Evolutionary conservation across 2,329 filamentous ascomycete species (phyloP).

Genomic region (Acarospora socialis): DNA sequence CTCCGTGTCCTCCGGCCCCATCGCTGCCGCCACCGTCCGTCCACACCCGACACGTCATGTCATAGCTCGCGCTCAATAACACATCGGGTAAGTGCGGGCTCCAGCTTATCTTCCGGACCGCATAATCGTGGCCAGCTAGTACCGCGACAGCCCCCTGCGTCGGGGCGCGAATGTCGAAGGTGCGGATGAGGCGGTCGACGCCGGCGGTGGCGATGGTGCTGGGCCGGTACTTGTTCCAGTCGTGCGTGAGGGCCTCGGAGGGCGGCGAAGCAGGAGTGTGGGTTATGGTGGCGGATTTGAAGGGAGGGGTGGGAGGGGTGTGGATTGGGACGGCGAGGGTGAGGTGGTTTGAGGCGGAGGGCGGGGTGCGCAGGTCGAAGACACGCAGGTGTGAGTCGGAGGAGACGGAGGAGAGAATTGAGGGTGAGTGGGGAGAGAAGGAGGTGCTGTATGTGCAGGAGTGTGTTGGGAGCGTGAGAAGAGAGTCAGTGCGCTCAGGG

Average conservation of each 20-base stretch:
- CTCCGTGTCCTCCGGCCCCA: slow-evolving; percentile 33
- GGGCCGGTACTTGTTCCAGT: slow-evolving; percentile 97
- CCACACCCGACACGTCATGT: slow-evolving; percentile 96
- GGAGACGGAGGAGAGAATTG: slow-evolving; percentile 73
- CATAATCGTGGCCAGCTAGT: slow-evolving; percentile 79
- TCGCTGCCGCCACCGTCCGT: slow-evolving; percentile 52
- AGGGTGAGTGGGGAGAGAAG: slow-evolving; percentile 77
- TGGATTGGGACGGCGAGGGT: slow-evolving; percentile 74
- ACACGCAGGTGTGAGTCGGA: slow-evolving; percentile 80
- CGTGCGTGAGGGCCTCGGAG: slow-evolving; percentile 78
- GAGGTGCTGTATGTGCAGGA: slow-evolving; percentile 88
- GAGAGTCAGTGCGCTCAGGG: slow-evolving; percentile 56
- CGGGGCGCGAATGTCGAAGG: slow-evolving; percentile 76
- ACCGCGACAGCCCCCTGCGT: slow-evolving; percentile 56
- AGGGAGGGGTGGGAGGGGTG: slow-evolving; percentile 38
- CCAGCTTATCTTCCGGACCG: slow-evolving; percentile 74
- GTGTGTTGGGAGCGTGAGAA: slow-evolving; percentile 79
- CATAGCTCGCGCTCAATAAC: slow-evolving; percentile 79
- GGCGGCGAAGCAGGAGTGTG: slow-evolving; percentile 35
- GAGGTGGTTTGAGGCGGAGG: slow-evolving; percentile 76
- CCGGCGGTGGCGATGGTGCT: slow-evolving; percentile 75
- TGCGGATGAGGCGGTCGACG: slow-evolving; percentile 74
- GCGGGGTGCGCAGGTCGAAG: slow-evolving; percentile 80
- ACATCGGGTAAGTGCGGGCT: slow-evolving; percentile 86
- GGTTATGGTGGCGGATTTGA: slow-evolving; percentile 17